Percentiles rank a stretch among this genome's conserved stretches.
Conservation (phyloP, 306 rosid species). For the Bauhinia variegata region DNA sequence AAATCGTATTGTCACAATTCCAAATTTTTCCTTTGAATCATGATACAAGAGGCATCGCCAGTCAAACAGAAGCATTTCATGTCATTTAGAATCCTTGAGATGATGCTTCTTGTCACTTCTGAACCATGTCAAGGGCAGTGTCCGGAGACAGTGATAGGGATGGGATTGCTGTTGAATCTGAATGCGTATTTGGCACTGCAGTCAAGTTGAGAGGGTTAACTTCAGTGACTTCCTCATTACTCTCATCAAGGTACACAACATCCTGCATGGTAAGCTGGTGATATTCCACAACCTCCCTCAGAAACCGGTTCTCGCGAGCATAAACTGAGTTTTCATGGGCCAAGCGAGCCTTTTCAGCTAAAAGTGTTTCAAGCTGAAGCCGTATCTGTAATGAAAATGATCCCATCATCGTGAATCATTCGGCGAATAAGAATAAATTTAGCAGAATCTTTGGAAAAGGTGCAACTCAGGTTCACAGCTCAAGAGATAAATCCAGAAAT, state of each 20-base stretch:
- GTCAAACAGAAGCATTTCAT: not conserved
- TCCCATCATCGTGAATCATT: too few species aligned
- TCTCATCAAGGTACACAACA: slow-evolving; percentile 88
- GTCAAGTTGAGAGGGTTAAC: slow-evolving; percentile 76
- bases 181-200: slow-evolving; percentile 36
- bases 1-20: not conserved
- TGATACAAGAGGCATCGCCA: not conserved
- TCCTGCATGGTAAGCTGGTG: slow-evolving; percentile 99
- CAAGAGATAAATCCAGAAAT: too few species aligned
- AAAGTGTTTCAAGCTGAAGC: slow-evolving; percentile 90
- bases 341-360: slow-evolving; percentile 94
- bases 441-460: too few species aligned
- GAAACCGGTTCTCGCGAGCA: slow-evolving; percentile 93
- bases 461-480: too few species aligned
- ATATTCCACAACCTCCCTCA: slow-evolving; percentile 92
- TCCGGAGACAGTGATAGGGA: slow-evolving; percentile 38
- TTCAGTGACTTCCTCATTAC: slow-evolving; percentile 87
- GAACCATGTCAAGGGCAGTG: slow-evolving; percentile 25
- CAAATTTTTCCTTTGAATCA: slow-evolving; percentile 13
- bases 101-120: slow-evolving; percentile 45
- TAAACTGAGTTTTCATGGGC: slow-evolving; percentile 87
- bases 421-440: too few species aligned
- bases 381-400: slow-evolving; percentile 65
- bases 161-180: slow-evolving; percentile 33
- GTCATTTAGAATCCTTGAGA: slow-evolving; percentile 33